A percentile compares a stretch with the other conserved stretches of the same genome.
These are phyloP conservation scores for Kodamaea ohmeri DNA, from an alignment of 1,139 yeast species.

Conservation along the genomic window DNA sequence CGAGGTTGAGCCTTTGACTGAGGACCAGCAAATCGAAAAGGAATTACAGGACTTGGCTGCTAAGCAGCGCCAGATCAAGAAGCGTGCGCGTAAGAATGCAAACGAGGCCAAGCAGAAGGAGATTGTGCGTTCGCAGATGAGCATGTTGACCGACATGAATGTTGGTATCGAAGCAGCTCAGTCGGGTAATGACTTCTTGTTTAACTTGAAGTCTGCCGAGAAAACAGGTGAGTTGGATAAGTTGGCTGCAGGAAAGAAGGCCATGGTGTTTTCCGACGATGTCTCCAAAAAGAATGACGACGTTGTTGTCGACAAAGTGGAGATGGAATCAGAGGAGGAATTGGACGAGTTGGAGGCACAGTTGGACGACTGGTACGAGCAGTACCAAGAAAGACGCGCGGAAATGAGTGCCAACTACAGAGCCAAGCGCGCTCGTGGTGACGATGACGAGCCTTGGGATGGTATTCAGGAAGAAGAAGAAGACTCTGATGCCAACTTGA, in stretches of 20 bases:
- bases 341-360: conserved; percentile 75
- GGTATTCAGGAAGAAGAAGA: conserved; percentile 60
- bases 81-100: conserved; percentile 76
- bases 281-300: conserved; percentile 57
- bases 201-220: conserved; percentile 79
- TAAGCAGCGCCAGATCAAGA: conserved; percentile 63
- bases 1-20: conserved; percentile 72
- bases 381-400: conserved; percentile 68
- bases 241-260: conserved; percentile 76
- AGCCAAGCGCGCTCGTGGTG: conserved; percentile 80
- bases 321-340: conserved; percentile 52
- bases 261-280: conserved; percentile 64
- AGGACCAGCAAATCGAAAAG: conserved; percentile 85
- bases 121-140: conserved; percentile 89
- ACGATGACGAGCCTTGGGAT: conserved; percentile 76
- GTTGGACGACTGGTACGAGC: conserved; percentile 76
- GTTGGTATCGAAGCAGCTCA: conserved; percentile 93
- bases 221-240: conserved; percentile 78
- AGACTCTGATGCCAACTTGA: conserved; percentile 38
- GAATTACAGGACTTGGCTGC: conserved; percentile 75
- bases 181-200: conserved; percentile 74
- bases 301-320: conserved; percentile 45
- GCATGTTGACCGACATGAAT: conserved; percentile 89
- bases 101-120: conserved; percentile 89
- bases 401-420: conserved; percentile 77